Evolutionary conservation across 176 grass and related monocot genomes (phyloP), one percentile per base, ranked within the genome.

Genomic region (Rhynchospora tenuis): DNA sequence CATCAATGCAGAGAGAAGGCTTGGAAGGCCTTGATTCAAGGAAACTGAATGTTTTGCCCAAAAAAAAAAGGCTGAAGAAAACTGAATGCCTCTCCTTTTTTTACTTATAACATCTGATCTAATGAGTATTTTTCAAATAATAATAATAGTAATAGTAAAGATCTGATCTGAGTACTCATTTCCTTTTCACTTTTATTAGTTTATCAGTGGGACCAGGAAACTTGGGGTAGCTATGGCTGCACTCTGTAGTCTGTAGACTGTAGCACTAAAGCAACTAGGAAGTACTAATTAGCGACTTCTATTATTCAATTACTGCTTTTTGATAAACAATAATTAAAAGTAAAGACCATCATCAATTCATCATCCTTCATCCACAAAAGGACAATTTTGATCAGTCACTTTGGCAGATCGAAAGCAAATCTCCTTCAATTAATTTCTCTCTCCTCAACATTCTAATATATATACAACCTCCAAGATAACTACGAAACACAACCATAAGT

Each of bases 311-410:
- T 44, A 29, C 29, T 64, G 57, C 78, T 45, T 81, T 61, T 81
- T 45, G 27, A 6, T 77, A 77, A 77, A 77, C 73, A 77, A 77
- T 77, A 77, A 77, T 77, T 77, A 77, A 77, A 77, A 77, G 73
- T 6, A 17, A 29, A 77, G 73, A 17, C 73, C 73, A 56, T 77
- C 50, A 77, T 75, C 72, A 60, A 38, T 38, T 38, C 33, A 38
- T 38, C 24, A 77, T 77, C 73, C 33, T 4, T 38, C 24, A 77
- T 77, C 73, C 48, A 50, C 73, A 56, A 33, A 77, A 52, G 73
- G 73, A 77, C 73, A 77, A 19, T 31, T 77, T 56, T 56, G 20
- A 77, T 77, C 73, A 77, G 73, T 56, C 50, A 77, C 55, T 56
- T 77, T 77, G 73, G 27, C 73, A 56, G 73, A 55, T 77, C 67